Evolutionary conservation across 495 filamentous ascomycete species (phyloP).

Genomic region (Penicillium dipodomyicola): DNA sequence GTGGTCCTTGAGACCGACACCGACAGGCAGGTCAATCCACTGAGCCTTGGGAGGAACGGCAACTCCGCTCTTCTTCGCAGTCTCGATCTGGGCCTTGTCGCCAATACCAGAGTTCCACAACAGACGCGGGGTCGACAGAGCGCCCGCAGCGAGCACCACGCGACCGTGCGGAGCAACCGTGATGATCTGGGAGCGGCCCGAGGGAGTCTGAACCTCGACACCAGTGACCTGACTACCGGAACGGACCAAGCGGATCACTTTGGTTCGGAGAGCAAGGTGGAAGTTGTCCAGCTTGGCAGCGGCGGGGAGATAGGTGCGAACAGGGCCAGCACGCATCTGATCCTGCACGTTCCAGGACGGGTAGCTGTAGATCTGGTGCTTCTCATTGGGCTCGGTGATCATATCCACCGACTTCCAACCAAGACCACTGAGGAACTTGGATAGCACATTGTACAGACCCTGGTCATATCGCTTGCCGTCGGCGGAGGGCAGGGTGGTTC

Average conservation of each 20-base stretch:
- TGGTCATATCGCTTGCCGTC: constrained; percentile 70
- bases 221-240: constrained; percentile 60
- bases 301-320: constrained; percentile 69
- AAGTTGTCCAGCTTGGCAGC: constrained; percentile 64
- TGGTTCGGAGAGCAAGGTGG: constrained; percentile 61
- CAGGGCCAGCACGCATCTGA: constrained; percentile 67
- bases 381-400: constrained; percentile 58
- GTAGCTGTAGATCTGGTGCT: constrained; percentile 65
- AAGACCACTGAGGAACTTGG: constrained; percentile 48
- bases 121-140: constrained; percentile 72
- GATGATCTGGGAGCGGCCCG: constrained; percentile 58
- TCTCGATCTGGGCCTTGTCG: constrained; percentile 56
- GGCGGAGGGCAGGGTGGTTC: constrained; percentile 62
- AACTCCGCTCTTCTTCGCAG: constrained; percentile 50
- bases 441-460: constrained; percentile 60
- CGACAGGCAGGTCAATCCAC: constrained; percentile 75
- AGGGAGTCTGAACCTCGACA: constrained; percentile 61
- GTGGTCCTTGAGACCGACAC: constrained; percentile 72
- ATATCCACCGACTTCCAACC: constrained; percentile 65
- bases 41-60: constrained; percentile 54
- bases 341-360: constrained; percentile 68
- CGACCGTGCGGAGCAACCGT: constrained; percentile 59
- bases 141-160: constrained; percentile 67
- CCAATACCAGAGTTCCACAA: constrained; percentile 67
- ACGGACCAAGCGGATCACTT: constrained; percentile 64